These are phyloP conservation scores for Tylopilus cervinicoccineus DNA, from an alignment of 768 basidiomycete genomes.

Conservation along the genomic window DNA sequence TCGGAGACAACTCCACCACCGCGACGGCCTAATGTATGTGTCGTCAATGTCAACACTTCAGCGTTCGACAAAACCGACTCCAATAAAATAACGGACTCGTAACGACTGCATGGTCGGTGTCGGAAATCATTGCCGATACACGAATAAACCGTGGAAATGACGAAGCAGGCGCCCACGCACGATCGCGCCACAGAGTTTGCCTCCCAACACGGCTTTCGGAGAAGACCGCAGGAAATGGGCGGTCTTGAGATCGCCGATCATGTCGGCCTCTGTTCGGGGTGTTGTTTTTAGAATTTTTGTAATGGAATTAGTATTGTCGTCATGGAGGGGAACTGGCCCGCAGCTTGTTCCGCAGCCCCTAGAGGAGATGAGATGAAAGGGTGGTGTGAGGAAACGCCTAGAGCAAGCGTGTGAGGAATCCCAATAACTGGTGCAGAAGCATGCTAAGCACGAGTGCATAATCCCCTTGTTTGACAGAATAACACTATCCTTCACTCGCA, in stretches of 20 bases:
- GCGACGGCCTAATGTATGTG: slow-evolving; percentile 16
- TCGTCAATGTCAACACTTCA: no score
- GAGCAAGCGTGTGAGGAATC: background rate
- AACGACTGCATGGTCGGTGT: slow-evolving; percentile 24
- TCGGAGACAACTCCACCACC: slow-evolving; percentile 20
- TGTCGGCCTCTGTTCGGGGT: slow-evolving; percentile 41
- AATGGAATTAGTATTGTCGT: background rate
- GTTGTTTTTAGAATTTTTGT: background rate
- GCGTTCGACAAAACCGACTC: background rate
- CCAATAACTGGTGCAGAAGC: slow-evolving; percentile 8
- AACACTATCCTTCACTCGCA: slow-evolving; percentile 44
- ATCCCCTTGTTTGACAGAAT: slow-evolving; percentile 13
- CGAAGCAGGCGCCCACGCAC: slow-evolving; percentile 55
- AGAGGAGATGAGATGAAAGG: background rate
- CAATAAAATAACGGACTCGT: slow-evolving; percentile 10
- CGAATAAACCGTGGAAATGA: slow-evolving; percentile 59
- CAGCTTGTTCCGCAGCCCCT: slow-evolving; percentile 25
- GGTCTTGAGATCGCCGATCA: slow-evolving; percentile 69
- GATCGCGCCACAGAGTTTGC: slow-evolving; percentile 53
- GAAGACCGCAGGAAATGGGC: slow-evolving; percentile 64
- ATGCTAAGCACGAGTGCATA: slow-evolving; percentile 24
- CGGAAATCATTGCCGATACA: slow-evolving; percentile 44
- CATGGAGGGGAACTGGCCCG: background rate
- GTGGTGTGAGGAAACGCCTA: background rate
- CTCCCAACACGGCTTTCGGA: slow-evolving; percentile 59